phyloP scores from a whole-genome alignment of 148 eudicot genomes.

The Gaultheria prostrata region DNA sequence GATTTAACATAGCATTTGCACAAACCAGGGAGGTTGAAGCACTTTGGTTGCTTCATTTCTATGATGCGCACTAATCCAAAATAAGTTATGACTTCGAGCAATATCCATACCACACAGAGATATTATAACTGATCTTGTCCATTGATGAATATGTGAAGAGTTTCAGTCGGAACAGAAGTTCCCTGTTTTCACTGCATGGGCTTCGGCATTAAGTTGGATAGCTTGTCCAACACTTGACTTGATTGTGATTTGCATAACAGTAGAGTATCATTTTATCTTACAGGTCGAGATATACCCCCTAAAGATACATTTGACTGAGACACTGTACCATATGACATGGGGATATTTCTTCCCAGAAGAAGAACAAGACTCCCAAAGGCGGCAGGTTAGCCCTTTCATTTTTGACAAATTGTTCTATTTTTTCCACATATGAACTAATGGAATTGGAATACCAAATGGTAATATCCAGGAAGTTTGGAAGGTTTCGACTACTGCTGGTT shows the following conservation, averaged over 20 bases:
- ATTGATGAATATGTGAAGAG: not conserved
- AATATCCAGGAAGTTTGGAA: slow-evolving; percentile 86
- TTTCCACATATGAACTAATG: not conserved
- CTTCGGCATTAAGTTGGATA: slow-evolving; percentile 4
- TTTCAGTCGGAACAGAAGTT: not conserved
- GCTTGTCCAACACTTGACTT: slow-evolving; percentile 1
- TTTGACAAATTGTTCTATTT: not conserved
- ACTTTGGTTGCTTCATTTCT: slow-evolving; percentile 1
- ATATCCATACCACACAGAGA: not conserved
- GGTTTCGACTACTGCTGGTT: slow-evolving; percentile 95
- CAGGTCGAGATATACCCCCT: slow-evolving; percentile 97
- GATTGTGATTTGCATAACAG: slow-evolving; percentile 12
- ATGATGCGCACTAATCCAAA: not conserved
- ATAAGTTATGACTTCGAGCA: not conserved
- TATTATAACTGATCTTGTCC: too few species aligned
- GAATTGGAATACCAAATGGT: slow-evolving; percentile 10
- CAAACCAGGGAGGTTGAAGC: not conserved
- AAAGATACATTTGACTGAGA: slow-evolving; percentile 92
- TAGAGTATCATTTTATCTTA: slow-evolving; percentile 15
- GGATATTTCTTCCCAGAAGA: slow-evolving; percentile 97
- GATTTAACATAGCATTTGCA: not conserved
- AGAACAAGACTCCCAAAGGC: slow-evolving; percentile 95
- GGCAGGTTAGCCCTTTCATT: slow-evolving; percentile 65
- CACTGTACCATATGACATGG: slow-evolving; percentile 92
- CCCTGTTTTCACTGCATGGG: not conserved